These are phyloP conservation scores for Saturnispora quitensis DNA, from an alignment of 805 yeast species.

Conservation along the genomic window DNA sequence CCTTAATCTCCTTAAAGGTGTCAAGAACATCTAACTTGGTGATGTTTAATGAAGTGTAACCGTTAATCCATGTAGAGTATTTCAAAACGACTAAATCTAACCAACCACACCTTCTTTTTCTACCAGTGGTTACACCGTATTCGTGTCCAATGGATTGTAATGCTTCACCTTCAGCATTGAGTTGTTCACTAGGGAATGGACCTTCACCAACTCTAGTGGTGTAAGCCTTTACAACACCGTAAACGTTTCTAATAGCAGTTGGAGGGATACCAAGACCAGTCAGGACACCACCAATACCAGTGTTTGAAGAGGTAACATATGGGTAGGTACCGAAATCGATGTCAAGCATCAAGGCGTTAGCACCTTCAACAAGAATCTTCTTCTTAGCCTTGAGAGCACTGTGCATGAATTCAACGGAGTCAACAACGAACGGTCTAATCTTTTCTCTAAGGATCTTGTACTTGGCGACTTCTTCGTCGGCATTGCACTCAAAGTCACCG, in stretches of 20 bases:
- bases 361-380: slow-evolving; percentile 92
- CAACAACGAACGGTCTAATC: slow-evolving; percentile 87
- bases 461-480: slow-evolving; percentile 67
- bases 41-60: slow-evolving; percentile 89
- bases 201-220: slow-evolving; percentile 99
- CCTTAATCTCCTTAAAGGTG: slow-evolving; percentile 76
- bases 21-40: slow-evolving; percentile 95
- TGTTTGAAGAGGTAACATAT: slow-evolving; percentile 88
- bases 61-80: slow-evolving; percentile 86
- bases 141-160: slow-evolving; percentile 92
- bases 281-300: slow-evolving; percentile 96
- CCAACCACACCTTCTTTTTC: slow-evolving; percentile 99
- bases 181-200: slow-evolving; percentile 97
- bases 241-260: slow-evolving; percentile 61
- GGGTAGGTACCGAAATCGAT: slow-evolving; percentile 98
- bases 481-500: slow-evolving; percentile 85
- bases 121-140: slow-evolving; percentile 96
- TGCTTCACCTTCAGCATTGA: slow-evolving; percentile 76
- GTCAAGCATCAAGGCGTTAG: slow-evolving; percentile 96
- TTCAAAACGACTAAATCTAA: slow-evolving; percentile 89
- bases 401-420: slow-evolving; percentile 79
- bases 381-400: slow-evolving; percentile 67
- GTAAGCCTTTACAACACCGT: slow-evolving; percentile 97
- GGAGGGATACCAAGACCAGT: slow-evolving; percentile 99
- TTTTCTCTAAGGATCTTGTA: slow-evolving; percentile 67